These are phyloP conservation scores for Naganishia onofrii DNA, from an alignment of 768 basidiomycete species.

Conservation along the genomic window DNA sequence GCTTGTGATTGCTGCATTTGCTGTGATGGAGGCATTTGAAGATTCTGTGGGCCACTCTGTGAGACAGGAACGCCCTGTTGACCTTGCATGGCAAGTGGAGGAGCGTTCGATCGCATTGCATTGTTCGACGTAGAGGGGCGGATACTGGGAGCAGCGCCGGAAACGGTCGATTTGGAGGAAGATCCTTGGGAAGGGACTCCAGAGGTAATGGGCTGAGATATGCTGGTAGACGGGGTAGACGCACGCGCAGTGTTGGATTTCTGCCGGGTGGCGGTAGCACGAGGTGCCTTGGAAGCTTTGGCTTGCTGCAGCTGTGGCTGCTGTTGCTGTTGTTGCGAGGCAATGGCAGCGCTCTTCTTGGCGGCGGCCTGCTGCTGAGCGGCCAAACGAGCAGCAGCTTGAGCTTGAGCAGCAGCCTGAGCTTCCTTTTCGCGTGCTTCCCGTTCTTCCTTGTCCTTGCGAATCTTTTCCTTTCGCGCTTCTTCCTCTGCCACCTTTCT, in stretches of 20 bases:
- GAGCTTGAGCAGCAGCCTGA: slow-evolving; percentile 35
- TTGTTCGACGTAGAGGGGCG: slow-evolving; percentile 9
- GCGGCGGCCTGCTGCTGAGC: slow-evolving; percentile 33
- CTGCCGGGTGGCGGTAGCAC: slow-evolving; percentile 8
- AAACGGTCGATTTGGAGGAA: not conserved
- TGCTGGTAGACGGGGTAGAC: slow-evolving; percentile 33
- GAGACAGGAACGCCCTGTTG: not conserved
- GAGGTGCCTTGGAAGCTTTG: slow-evolving; percentile 8
- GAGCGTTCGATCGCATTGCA: slow-evolving; percentile 12
- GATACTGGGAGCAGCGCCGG: not conserved
- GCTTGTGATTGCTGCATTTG: slow-evolving; percentile 7
- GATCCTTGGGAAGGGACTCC: slow-evolving; percentile 24
- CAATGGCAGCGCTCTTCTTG: slow-evolving; percentile 34
- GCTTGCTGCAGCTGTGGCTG: slow-evolving; percentile 2
- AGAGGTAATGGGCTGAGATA: slow-evolving; percentile 13
- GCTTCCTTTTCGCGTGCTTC: slow-evolving; percentile 40
- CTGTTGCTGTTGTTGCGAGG: slow-evolving; percentile 17
- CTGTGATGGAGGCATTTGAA: not conserved
- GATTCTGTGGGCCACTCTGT: slow-evolving; percentile 1
- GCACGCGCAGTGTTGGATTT: slow-evolving; percentile 7
- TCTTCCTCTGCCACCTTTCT: slow-evolving; percentile 56
- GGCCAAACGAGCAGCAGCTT: slow-evolving; percentile 24
- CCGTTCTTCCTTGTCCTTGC: slow-evolving; percentile 49
- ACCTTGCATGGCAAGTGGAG: slow-evolving; percentile 18
- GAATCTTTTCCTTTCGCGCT: slow-evolving; percentile 40